Base-by-base conservation (phyloP, 169 alveolate genomes). In the Theileria luwenshuni region DNA sequence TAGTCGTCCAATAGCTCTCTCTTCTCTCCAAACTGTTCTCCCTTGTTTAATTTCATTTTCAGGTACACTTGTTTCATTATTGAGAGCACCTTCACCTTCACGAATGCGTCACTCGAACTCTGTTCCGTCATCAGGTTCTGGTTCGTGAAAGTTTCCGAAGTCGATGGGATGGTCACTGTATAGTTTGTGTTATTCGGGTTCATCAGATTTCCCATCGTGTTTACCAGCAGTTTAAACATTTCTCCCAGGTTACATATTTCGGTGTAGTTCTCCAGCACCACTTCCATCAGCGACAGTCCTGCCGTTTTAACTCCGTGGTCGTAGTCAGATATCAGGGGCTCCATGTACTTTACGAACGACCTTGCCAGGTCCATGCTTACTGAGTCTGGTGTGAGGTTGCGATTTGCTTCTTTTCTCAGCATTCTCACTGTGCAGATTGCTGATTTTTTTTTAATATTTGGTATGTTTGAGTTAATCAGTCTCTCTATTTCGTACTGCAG, bases 361-460 rank as follows among this genome's bases (percentile, higher is more conserved):
- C 94, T 97, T 47, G 88, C 93, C 43, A 84, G 52, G 59, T 87
- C 92, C 72, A 74, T 73, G 17, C 85, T 76, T 48, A 74, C 87
- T n/a, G 65, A 67, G 32, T 74, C 85, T 30, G 84, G 89, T 21
- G 71, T 71, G 25, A 81, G 21, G 28, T 52, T 68, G 27, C 69
- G 61, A 63, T 61, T 69, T 35, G 83, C 84, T 8, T 62, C 51
- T 63, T 86, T 90, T 43, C 86, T 47, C 61, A 90, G 75, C 77
- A 76, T 76, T 51, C 94, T 80, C 35, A 79, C 77, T 12, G 94
- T 93, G 62, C 95, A 90, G 95, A 77, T 96, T 92, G 83, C 93
- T 1, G 99, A 99, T 90, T 97, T 98, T 89, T 98, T 96, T 83
- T 94, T 91, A 33, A 98, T 92, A 79, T 94, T 97, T 54, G 99